Evolutionary conservation across 208 protist genomes (phyloP).

Genomic region (Lotmaria passim): DNA sequence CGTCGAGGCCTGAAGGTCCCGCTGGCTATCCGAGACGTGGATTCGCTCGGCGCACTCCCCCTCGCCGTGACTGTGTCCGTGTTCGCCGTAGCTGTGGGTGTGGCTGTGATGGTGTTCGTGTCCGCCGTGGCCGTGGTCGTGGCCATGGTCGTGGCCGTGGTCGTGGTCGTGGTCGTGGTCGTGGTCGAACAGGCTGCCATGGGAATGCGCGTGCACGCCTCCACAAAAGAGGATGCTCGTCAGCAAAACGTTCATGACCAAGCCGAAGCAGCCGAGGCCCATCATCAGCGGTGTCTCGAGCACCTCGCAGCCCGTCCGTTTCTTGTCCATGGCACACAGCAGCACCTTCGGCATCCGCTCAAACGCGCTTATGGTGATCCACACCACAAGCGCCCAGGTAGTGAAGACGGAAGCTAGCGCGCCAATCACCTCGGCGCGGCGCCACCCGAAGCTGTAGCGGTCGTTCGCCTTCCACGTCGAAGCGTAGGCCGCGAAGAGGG

Average conservation of each 20-base stretch:
- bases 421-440: constrained; percentile 23
- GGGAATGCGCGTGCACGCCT: constrained; percentile 25
- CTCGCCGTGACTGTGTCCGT: constrained; percentile 11
- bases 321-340: constrained; percentile 14
- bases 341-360: constrained; percentile 18
- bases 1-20: constrained; percentile 3
- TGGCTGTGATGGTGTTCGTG: constrained; percentile 1
- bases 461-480: constrained; percentile 12
- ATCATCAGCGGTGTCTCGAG: constrained; percentile 30
- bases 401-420: constrained; percentile 27
- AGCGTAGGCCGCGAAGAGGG: constrained; percentile 25
- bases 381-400: constrained; percentile 24
- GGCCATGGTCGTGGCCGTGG: neutral
- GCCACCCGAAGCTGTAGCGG: constrained; percentile 28
- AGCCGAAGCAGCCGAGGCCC: constrained; percentile 24
- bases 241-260: constrained; percentile 30
- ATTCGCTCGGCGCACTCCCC: neutral
- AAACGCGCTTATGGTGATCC: constrained; percentile 28
- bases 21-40: constrained; percentile 4
- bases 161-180: constrained; percentile 15
- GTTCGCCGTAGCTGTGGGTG: neutral
- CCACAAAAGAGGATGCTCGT: constrained; percentile 28
- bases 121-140: constrained; percentile 13
- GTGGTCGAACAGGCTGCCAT: constrained; percentile 16
- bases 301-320: constrained; percentile 10